Conservation (phyloP, 176 grass and related monocot genomes). For the Puccinellia tenuiflora region DNA sequence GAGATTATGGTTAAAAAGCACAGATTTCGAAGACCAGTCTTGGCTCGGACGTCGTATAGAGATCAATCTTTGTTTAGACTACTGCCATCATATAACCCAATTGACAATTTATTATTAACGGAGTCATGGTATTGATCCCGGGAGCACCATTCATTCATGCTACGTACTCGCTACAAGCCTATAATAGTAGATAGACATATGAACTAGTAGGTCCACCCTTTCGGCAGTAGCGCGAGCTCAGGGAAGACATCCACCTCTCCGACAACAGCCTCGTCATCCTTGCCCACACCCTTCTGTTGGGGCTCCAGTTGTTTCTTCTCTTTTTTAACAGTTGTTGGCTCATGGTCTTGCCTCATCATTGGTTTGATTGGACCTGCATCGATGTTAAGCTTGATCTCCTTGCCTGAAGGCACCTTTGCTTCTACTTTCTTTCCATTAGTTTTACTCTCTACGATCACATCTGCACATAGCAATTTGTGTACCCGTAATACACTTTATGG, state of each 20-base stretch:
- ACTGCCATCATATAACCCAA: too few relatives aligned
- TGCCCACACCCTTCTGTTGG: background rate
- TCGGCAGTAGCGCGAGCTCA: background rate
- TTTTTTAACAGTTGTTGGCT: background rate
- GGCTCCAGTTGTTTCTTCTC: background rate
- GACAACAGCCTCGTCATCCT: background rate
- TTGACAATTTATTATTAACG: too few relatives aligned
- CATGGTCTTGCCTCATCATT: background rate
- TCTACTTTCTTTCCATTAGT: background rate
- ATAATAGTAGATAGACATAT: background rate
- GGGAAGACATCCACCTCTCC: background rate
- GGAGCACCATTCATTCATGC: too few relatives aligned
- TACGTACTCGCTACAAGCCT: background rate
- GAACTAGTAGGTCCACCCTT: background rate
- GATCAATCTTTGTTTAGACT: too few relatives aligned
- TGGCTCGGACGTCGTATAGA: too few relatives aligned
- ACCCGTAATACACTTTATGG: too few relatives aligned
- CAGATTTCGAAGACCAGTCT: too few relatives aligned
- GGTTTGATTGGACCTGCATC: background rate
- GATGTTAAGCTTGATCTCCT: background rate
- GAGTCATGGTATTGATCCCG: too few relatives aligned
- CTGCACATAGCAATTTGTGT: background rate
- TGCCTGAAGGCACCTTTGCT: background rate
- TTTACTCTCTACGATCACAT: background rate
- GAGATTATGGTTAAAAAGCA: too few relatives aligned